phyloP scores from a whole-genome alignment of 768 basidiomycete species.

The Cystofilobasidium bisporidii region DNA sequence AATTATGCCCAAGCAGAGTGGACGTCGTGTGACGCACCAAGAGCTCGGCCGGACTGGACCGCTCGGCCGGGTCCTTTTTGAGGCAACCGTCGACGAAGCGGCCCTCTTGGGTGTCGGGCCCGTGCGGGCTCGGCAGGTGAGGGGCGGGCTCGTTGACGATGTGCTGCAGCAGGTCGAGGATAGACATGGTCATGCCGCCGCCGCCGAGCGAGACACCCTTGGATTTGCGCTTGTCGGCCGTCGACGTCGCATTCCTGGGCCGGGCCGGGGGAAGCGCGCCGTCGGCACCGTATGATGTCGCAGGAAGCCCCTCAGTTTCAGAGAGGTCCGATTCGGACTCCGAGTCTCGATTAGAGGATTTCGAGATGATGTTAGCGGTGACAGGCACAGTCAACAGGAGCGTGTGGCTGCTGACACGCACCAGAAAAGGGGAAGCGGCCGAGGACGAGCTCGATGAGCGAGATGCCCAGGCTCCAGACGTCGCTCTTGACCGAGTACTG shows the following conservation, averaged over 20 bases:
- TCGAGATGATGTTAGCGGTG: not conserved
- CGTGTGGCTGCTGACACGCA: conserved; percentile 1
- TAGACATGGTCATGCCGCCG: conserved; percentile 95
- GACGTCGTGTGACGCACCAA: conserved; percentile 43
- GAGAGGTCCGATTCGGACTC: conserved; percentile 23
- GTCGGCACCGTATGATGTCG: not conserved
- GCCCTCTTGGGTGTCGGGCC: conserved; percentile 51
- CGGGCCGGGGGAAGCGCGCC: not conserved
- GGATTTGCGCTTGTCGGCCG: conserved; percentile 77
- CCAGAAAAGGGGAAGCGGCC: conserved; percentile 90
- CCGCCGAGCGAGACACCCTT: conserved; percentile 88
- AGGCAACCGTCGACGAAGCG: conserved; percentile 83
- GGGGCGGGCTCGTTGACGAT: conserved; percentile 99
- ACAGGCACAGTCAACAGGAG: not conserved
- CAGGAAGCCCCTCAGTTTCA: conserved; percentile 9
- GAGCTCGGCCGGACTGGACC: conserved; percentile 80
- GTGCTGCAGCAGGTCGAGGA: conserved; percentile 89
- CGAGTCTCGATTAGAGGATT: conserved; percentile 17
- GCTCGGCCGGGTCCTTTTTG: conserved; percentile 72
- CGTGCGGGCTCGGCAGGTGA: conserved; percentile 43
- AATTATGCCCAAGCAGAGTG: no score
- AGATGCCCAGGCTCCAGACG: conserved; percentile 97
- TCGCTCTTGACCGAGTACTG: conserved; percentile 98
- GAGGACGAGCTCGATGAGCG: conserved; percentile 89
- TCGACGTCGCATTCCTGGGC: conserved; percentile 34